A percentile compares a stretch with the other conserved stretches of the same genome.
phyloP scores from a whole-genome alignment of 495 filamentous ascomycete species.

The Annulohypoxylon stygium region DNA sequence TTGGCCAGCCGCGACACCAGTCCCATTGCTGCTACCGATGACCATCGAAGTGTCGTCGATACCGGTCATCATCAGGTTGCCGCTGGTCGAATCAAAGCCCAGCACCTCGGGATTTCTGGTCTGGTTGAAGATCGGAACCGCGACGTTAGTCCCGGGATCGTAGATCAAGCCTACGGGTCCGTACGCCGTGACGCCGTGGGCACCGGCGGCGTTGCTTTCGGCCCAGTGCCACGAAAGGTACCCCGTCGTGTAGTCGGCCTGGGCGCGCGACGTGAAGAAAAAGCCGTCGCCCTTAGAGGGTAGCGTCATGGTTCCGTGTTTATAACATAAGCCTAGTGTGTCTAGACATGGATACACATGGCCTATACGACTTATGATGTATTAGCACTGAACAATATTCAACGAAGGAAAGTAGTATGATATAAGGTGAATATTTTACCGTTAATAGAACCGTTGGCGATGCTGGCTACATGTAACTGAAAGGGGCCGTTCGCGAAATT shows the following conservation, averaged over 20 bases:
- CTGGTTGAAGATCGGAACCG: conserved; percentile 26
- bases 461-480: conserved; percentile 27
- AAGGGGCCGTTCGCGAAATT: conserved; percentile 25
- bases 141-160: conserved; percentile 29
- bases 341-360: conserved; percentile 11
- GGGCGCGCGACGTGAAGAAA: conserved; percentile 22
- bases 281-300: conserved; percentile 6
- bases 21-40: neutral
- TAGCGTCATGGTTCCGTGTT: neutral
- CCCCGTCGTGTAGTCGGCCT: conserved; percentile 12
- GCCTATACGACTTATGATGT: neutral
- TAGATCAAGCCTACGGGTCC: conserved; percentile 23
- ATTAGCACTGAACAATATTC: no score
- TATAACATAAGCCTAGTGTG: conserved; percentile 8
- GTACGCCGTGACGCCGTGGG: neutral
- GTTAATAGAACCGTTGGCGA: conserved; percentile 12
- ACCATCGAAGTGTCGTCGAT: conserved; percentile 20
- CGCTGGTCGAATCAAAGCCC: conserved; percentile 17
- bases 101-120: conserved; percentile 6
- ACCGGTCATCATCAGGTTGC: conserved; percentile 24
- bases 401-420: neutral
- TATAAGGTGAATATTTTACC: neutral
- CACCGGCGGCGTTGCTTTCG: neutral
- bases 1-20: neutral
- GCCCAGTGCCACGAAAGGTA: conserved; percentile 21